Percentiles rank a stretch among this genome's conserved stretches.
Conservation (phyloP, 352 stramenopile genomes). For the Phytophthora ohioensis region DNA sequence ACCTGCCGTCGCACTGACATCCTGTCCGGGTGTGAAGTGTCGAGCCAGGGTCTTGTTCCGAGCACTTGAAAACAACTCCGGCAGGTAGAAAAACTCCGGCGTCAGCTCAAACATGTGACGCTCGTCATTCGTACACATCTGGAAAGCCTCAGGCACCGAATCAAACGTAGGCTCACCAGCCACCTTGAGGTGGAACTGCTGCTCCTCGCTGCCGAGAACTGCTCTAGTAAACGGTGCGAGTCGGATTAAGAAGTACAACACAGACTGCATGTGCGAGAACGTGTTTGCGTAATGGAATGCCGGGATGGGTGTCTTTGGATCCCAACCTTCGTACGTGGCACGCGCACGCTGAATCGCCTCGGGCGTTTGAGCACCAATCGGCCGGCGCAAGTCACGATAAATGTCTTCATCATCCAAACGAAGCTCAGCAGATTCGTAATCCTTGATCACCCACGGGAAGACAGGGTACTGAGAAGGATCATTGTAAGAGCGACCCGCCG, state of each 20-base stretch:
- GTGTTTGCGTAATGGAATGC: conserved; percentile 78
- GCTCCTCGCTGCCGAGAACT: conserved; percentile 46
- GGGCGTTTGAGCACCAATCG: conserved; percentile 93
- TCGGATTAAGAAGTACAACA: conserved; percentile 81
- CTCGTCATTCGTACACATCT: conserved; percentile 62
- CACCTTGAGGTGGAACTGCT: conserved; percentile 42
- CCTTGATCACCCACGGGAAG: conserved; percentile 98
- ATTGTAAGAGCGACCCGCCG: conserved; percentile 96
- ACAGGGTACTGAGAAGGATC: conserved; percentile 98
- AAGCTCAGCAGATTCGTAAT: conserved; percentile 95
- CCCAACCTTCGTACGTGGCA: conserved; percentile 53
- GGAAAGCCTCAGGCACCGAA: conserved; percentile 69
- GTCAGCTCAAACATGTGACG: conserved; percentile 75
- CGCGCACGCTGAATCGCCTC: conserved; percentile 54
- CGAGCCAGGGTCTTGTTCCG: conserved; percentile 68
- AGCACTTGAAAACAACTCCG: conserved; percentile 73
- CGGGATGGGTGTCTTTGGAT: conserved; percentile 62
- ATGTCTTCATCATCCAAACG: conserved; percentile 93
- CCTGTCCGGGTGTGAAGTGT: conserved; percentile 49
- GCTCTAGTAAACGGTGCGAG: conserved; percentile 74
- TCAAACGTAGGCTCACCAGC: conserved; percentile 63
- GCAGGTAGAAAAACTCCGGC: conserved; percentile 85
- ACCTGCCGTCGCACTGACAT: conserved; percentile 41
- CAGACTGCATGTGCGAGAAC: conserved; percentile 77
- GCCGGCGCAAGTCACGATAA: conserved; percentile 97